Conservation (phyloP, 306 rosid species). For the Pterocarpus macrocarpus region DNA sequence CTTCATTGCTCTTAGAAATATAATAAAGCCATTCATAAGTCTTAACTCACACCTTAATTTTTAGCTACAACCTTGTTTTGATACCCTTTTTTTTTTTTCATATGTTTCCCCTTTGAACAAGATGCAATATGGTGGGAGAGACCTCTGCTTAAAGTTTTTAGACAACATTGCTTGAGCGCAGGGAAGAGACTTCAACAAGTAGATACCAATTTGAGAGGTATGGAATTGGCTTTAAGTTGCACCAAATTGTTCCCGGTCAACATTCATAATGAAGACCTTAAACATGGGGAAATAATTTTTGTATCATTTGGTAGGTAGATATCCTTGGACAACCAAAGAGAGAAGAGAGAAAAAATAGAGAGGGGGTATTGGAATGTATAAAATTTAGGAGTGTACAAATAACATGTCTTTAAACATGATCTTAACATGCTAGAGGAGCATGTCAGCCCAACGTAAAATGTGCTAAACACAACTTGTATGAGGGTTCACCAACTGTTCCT, state of each 20-base stretch:
- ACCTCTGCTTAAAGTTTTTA: conserved; percentile 44
- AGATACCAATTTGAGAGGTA: conserved; percentile 60
- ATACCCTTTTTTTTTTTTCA: not conserved
- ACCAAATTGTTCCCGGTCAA: conserved; percentile 57
- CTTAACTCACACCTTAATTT: no score
- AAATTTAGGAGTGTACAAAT: no score
- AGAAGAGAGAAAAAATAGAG: no score
- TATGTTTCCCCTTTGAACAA: conserved; percentile 44
- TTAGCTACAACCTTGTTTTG: no score
- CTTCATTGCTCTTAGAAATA: not conserved
- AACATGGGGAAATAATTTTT: conserved; percentile 30
- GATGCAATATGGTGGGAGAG: conserved; percentile 75
- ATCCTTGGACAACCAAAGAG: no score
- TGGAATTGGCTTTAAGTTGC: conserved; percentile 64
- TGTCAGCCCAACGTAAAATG: conserved; percentile 44
- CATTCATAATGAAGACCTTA: conserved; percentile 46
- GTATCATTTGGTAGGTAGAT: no score
- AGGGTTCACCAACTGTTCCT: conserved; percentile 56
- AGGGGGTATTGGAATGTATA: no score
- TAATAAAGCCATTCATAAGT: not conserved
- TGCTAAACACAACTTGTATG: conserved; percentile 31
- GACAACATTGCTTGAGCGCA: conserved; percentile 24
- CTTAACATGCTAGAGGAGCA: conserved; percentile 57
- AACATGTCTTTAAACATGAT: no score
- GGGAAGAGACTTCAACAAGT: conserved; percentile 54